These are phyloP conservation scores for Excoecaria cochinchinensis DNA, from an alignment of 345 rosid species.

Conservation along the genomic window DNA sequence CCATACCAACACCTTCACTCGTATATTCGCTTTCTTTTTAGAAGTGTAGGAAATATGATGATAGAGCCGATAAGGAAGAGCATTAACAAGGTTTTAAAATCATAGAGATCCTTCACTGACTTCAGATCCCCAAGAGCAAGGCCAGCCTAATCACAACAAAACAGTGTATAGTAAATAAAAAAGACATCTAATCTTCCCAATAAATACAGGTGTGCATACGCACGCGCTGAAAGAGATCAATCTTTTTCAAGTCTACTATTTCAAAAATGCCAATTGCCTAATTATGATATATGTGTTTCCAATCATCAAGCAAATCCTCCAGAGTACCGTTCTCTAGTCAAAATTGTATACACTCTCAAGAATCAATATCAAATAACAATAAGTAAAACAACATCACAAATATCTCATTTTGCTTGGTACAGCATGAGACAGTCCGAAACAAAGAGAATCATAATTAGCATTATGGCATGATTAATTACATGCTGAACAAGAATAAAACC, in stretches of 20 bases:
- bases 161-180: background rate
- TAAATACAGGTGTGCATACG: background rate
- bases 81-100: constrained; percentile 68
- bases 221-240: background rate
- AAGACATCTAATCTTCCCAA: background rate
- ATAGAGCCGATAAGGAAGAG: constrained; percentile 74
- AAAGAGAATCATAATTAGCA: background rate
- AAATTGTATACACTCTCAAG: background rate
- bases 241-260: background rate
- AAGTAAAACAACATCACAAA: background rate
- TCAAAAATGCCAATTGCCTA: background rate
- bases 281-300: background rate
- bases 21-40: constrained; percentile 68
- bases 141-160: constrained; percentile 55
- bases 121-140: constrained; percentile 82
- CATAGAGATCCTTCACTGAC: constrained; percentile 79
- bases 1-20: constrained; percentile 39
- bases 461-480: background rate
- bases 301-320: background rate
- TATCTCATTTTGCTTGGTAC: background rate
- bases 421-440: background rate
- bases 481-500: background rate
- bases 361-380: background rate
- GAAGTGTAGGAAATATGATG: constrained; percentile 64
- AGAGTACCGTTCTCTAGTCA: background rate